A percentile compares a stretch with the other conserved stretches of the same genome.
These are phyloP conservation scores for Colletotrichum lindemuthianum DNA, from an alignment of 2,329 filamentous ascomycete species.

Conservation along the genomic window DNA sequence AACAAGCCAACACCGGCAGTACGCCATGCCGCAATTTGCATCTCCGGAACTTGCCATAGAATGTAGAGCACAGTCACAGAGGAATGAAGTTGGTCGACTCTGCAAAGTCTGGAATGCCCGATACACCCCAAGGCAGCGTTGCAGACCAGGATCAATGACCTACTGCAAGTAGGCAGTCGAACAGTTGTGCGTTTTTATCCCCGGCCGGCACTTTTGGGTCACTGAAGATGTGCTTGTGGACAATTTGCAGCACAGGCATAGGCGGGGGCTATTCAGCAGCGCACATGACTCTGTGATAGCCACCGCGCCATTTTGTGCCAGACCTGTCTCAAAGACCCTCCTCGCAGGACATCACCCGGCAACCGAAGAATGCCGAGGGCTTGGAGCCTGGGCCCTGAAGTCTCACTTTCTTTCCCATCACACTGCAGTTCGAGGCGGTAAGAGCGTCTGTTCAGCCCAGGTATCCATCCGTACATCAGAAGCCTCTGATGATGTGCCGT, in stretches of 20 bases:
- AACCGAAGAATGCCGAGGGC: constrained; percentile 33
- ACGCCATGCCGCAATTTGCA: constrained; percentile 23
- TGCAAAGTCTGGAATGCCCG: constrained; percentile 15
- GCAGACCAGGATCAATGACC: constrained; percentile 8
- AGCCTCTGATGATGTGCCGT: constrained; percentile 19
- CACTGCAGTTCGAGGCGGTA: neutral
- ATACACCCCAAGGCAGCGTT: constrained; percentile 7
- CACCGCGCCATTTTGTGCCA: constrained; percentile 30
- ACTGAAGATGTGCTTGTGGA: constrained; percentile 3
- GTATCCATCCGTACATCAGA: constrained; percentile 2
- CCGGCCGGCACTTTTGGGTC: constrained; percentile 11
- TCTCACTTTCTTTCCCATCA: constrained; percentile 17
- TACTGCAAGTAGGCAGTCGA: neutral
- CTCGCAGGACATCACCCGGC: constrained; percentile 24
- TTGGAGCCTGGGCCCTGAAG: constrained; percentile 26
- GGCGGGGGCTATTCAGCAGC: neutral
- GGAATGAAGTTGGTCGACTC: constrained; percentile 27
- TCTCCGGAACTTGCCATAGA: constrained; percentile 13
- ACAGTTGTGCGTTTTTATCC: constrained; percentile 19
- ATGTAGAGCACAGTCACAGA: constrained; percentile 3
- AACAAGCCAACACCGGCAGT: constrained; percentile 7
- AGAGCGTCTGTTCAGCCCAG: constrained; percentile 1
- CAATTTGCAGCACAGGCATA: constrained; percentile 6
- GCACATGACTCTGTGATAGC: constrained; percentile 12
- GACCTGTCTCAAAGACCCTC: constrained; percentile 33